phyloP scores from a whole-genome alignment of 2,329 filamentous ascomycete species.

The Cladophialophora exuberans region DNA sequence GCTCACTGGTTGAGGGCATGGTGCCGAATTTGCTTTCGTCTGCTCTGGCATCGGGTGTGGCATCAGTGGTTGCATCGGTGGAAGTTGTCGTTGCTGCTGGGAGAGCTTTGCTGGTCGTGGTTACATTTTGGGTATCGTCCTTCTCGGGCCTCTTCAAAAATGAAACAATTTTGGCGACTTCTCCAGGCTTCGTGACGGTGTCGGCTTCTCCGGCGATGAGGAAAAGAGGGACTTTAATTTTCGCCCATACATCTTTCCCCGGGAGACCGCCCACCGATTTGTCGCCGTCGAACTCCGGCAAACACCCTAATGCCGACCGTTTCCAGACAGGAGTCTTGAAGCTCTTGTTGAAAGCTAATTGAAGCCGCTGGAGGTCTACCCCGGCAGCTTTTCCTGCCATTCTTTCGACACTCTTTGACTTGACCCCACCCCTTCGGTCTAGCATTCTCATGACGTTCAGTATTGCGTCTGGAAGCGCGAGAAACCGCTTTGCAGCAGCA shows the following conservation, averaged over 20 bases:
- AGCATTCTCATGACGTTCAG: conserved; percentile 77
- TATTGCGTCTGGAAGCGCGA: conserved; percentile 67
- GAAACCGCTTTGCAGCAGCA: conserved; percentile 57
- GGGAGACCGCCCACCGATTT: conserved; percentile 67
- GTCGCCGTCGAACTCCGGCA: conserved; percentile 64
- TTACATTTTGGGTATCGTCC: background rate
- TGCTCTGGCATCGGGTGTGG: conserved; percentile 42
- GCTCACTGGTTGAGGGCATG: conserved; percentile 44
- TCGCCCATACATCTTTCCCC: conserved; percentile 71
- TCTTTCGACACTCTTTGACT: conserved; percentile 77
- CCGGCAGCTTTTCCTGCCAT: conserved; percentile 60
- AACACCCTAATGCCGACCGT: conserved; percentile 73
- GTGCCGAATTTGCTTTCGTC: conserved; percentile 35
- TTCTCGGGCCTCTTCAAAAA: conserved; percentile 21
- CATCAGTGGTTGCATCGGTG: conserved; percentile 30
- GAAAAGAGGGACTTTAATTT: conserved; percentile 72
- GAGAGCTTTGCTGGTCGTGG: conserved; percentile 25
- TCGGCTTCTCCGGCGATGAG: conserved; percentile 80
- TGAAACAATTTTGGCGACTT: conserved; percentile 68
- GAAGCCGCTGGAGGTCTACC: conserved; percentile 45
- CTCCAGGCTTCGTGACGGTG: conserved; percentile 70
- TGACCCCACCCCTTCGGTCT: conserved; percentile 76
- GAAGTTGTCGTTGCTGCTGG: conserved; percentile 36
- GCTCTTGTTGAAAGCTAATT: conserved; percentile 68
- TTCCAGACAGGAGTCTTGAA: conserved; percentile 82